Conservation (phyloP, 306 rosid species). For the Rosa persica region DNA sequence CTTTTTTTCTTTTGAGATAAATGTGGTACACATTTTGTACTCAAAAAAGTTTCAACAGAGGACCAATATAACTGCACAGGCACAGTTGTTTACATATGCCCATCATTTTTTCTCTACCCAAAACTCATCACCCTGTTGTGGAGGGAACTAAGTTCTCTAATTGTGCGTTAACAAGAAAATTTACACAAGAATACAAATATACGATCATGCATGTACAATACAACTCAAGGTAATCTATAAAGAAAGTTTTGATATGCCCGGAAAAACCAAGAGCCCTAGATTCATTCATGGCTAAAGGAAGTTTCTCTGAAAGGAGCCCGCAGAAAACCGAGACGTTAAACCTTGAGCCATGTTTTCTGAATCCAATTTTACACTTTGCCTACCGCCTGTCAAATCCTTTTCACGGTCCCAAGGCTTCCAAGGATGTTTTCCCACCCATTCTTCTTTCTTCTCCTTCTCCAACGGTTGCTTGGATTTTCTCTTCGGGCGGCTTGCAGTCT, state of each 20-base stretch:
- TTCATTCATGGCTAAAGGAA: slow-evolving; percentile 52
- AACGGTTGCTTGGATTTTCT: slow-evolving; percentile 47
- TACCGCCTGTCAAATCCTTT: slow-evolving; percentile 79
- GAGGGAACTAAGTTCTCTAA: neutral
- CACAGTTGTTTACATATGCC: neutral
- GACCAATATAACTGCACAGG: neutral
- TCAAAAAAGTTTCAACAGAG: too few species aligned
- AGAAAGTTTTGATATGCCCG: neutral
- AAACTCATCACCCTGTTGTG: neutral
- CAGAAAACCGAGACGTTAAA: slow-evolving; percentile 75
- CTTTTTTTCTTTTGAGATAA: too few species aligned
- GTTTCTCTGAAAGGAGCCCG: slow-evolving; percentile 73
- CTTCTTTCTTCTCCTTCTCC: slow-evolving; percentile 43
- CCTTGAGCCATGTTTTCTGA: slow-evolving; percentile 66
- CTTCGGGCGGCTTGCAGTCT: slow-evolving; percentile 48
- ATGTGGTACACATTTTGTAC: too few species aligned
- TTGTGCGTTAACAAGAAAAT: neutral
- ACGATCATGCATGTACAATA: neutral
- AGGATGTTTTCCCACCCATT: slow-evolving; percentile 89
- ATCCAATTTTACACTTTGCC: slow-evolving; percentile 68
- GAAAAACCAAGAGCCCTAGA: neutral
- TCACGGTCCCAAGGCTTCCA: slow-evolving; percentile 99
- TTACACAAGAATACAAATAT: neutral
- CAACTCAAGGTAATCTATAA: neutral
- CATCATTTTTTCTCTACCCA: neutral